Evolutionary conservation across 768 basidiomycete species (phyloP).

Genomic region (Pisolithus orientalis): DNA sequence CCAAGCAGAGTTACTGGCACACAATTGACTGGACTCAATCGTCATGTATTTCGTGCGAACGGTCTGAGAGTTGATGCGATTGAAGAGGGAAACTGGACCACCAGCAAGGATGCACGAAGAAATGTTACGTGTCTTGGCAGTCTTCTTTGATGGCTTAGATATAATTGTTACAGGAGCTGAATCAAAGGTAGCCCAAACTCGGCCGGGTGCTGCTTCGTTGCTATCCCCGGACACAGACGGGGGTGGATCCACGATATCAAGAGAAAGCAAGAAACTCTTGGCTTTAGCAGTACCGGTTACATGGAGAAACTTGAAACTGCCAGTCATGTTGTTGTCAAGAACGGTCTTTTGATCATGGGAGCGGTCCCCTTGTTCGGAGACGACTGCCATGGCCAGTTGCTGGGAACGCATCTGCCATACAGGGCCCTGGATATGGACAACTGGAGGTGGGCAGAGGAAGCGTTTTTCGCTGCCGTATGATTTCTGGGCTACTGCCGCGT

Average conservation of each 20-base stretch:
- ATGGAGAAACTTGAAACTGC: constrained; percentile 88
- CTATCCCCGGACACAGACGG: constrained; percentile 39
- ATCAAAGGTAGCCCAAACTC: constrained; percentile 87
- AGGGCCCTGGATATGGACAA: constrained; percentile 89
- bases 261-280: constrained; percentile 82
- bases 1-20: constrained; percentile 89
- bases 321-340: constrained; percentile 76
- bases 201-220: constrained; percentile 39
- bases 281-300: constrained; percentile 85
- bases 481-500: constrained; percentile 93
- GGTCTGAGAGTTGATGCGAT: constrained; percentile 94
- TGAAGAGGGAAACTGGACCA: constrained; percentile 88
- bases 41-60: constrained; percentile 98
- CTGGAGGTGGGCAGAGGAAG: constrained; percentile 88
- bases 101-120: constrained; percentile 86
- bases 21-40: constrained; percentile 74
- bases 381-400: constrained; percentile 79
- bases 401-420: constrained; percentile 78
- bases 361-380: constrained; percentile 77
- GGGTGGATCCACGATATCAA: constrained; percentile 78
- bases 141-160: constrained; percentile 96
- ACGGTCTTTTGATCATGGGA: constrained; percentile 81
- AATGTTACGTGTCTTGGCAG: constrained; percentile 89
- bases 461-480: constrained; percentile 95
- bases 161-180: constrained; percentile 92